Base-by-base conservation (phyloP, 208 protist species). In the Herpetomonas tarakana region DNA sequence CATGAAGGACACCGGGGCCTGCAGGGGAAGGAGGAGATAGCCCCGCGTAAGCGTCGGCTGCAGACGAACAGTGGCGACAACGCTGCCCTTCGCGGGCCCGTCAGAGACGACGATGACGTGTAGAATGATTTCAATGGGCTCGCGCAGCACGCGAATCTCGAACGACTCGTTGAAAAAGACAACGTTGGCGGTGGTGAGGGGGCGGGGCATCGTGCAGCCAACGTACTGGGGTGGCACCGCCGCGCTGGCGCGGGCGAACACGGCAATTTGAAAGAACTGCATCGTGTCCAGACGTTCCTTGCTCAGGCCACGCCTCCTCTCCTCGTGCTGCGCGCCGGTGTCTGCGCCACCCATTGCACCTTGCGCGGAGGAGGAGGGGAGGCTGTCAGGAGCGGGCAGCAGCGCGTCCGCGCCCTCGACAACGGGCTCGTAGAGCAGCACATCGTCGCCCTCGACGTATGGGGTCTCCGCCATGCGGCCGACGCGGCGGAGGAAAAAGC, bases 81-180 rank as follows among this genome's bases (percentile, higher is more conserved):
- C 87, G 0, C 52, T 63, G 54, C 69, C 55, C 47, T 62, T 65
- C 3, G 63, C 41, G 1, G 61, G 62, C 19, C 58, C 52, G 16
- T 65, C 55, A 12, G 65, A 65, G 26, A 86, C 74, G 16, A 76
- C 74, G n/a, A 93, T 70, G 58, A 93, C 54, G 61, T 93, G 87
- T 18, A 93, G 71, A 11, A 93, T 55, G 24, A 93, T 74, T 68
- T 93, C 87, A 46, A 68, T 57, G n/a, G 78, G 83, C 62, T 90
- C 83, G 24, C 75, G 68, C 62, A 72, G 30, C 18, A 81, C 66
- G 35, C 74, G 73, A n/a, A 93, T 46, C 52, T 93, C 87, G 65
- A 93, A 93, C 22, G 81, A 88, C 52, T 93, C 87, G 39, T 93
- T 93, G 67, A 84, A 79, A 51, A 87, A 88, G 44, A 85, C 44